Conservation (phyloP, 257 asterid genomes). For the Marsdenia floribunda region DNA sequence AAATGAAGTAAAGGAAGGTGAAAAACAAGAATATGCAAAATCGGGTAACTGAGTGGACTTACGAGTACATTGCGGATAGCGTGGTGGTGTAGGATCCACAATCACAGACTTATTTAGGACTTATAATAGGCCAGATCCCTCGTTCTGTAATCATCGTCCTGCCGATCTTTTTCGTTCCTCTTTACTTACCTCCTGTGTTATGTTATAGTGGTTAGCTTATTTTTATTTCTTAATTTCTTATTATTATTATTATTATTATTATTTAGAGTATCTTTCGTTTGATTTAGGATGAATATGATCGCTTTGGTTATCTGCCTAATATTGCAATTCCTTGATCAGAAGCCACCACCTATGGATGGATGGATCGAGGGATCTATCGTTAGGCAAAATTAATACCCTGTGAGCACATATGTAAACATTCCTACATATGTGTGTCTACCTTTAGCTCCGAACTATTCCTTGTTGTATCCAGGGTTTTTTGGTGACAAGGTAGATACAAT, state of each 20-base stretch:
- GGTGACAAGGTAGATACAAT: slow-evolving; percentile 51
- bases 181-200: neutral
- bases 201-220: neutral
- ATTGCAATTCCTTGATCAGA: slow-evolving; percentile 42
- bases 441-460: slow-evolving; percentile 24
- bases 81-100: too few relatives aligned
- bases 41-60: too few relatives aligned
- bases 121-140: too few relatives aligned
- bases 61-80: too few relatives aligned
- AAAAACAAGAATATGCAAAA: too few relatives aligned
- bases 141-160: neutral
- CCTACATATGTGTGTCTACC: slow-evolving; percentile 30
- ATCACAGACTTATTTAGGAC: too few relatives aligned
- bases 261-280: neutral
- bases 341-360: neutral
- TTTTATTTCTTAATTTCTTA: neutral
- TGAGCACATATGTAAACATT: slow-evolving; percentile 12
- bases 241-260: too few relatives aligned
- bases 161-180: neutral
- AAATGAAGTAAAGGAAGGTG: too few relatives aligned
- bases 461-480: slow-evolving; percentile 15
- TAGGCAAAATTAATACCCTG: slow-evolving; percentile 34
- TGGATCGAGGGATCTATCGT: slow-evolving; percentile 44
- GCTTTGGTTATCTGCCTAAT: slow-evolving; percentile 24
- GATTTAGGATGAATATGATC: neutral